Conservation (phyloP, 164 flowering plant species). For the Echeveria elegans region DNA sequence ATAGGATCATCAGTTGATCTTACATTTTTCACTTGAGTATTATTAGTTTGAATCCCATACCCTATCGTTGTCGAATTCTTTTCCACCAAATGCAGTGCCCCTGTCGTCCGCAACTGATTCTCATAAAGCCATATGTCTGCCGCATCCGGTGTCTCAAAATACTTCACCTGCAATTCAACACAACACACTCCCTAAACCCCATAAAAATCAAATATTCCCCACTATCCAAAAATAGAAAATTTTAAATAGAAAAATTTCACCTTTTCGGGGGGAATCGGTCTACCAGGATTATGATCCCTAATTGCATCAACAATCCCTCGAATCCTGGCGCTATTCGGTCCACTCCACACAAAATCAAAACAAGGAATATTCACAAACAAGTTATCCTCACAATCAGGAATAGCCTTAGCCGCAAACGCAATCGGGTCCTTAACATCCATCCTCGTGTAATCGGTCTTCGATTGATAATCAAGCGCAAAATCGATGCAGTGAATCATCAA, state of each 20-base stretch:
- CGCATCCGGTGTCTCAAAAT: slow-evolving; percentile 50
- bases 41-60: slow-evolving; percentile 49
- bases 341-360: slow-evolving; percentile 89
- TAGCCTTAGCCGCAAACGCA: slow-evolving; percentile 32
- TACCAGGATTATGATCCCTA: slow-evolving; percentile 77
- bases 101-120: slow-evolving; percentile 67
- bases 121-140: slow-evolving; percentile 70
- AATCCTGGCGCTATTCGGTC: slow-evolving; percentile 34
- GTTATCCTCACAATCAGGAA: slow-evolving; percentile 82
- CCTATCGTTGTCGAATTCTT: slow-evolving; percentile 45
- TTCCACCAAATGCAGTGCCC: slow-evolving; percentile 73
- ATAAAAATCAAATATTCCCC: too few species aligned
- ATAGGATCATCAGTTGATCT: background rate
- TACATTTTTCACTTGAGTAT: slow-evolving; percentile 2
- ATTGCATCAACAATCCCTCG: slow-evolving; percentile 41
- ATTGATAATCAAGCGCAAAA: slow-evolving; percentile 35
- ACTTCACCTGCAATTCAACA: slow-evolving; percentile 37
- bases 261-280: slow-evolving; percentile 65
- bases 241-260: slow-evolving; percentile 17
- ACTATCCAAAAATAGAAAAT: too few species aligned
- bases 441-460: slow-evolving; percentile 25
- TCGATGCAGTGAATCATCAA: slow-evolving; percentile 70
- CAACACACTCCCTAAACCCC: too few species aligned
- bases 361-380: slow-evolving; percentile 49
- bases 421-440: slow-evolving; percentile 42